Evolutionary conservation across 192 early-diverging fungal genomes (phyloP).

Genomic region (Bifiguratus adelaidae): DNA sequence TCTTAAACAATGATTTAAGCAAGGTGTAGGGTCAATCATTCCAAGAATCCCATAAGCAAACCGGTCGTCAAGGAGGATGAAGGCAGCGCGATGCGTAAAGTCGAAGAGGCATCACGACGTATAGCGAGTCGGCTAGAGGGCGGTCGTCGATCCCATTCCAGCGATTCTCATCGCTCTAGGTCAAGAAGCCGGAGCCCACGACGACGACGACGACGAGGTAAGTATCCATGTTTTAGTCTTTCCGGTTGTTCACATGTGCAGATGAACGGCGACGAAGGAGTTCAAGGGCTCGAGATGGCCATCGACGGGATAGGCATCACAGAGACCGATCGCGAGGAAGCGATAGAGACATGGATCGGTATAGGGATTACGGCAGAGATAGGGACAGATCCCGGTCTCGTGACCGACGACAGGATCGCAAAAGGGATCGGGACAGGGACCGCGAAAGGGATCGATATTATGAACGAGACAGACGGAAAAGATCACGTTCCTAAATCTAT

Average conservation of each 20-base stretch:
- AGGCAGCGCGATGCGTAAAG: conserved; percentile 29
- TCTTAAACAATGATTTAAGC: neutral
- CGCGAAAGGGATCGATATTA: neutral
- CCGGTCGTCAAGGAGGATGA: conserved; percentile 26
- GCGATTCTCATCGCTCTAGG: conserved; percentile 7
- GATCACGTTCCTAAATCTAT: neutral
- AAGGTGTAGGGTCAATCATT: conserved; percentile 47
- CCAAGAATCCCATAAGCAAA: conserved; percentile 72
- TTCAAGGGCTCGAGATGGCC: conserved; percentile 27
- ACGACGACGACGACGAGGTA: conserved; percentile 13
- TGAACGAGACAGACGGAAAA: neutral
- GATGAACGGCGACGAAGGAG: conserved; percentile 20
- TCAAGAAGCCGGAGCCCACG: conserved; percentile 18
- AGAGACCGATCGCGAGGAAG: conserved; percentile 13
- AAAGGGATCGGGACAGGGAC: conserved; percentile 1
- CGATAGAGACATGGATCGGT: conserved; percentile 10
- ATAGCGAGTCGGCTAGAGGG: conserved; percentile 22
- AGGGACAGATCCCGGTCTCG: neutral
- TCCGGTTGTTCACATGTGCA: conserved; percentile 16
- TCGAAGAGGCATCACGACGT: conserved; percentile 35
- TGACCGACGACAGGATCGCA: neutral
- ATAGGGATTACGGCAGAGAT: conserved; percentile 7
- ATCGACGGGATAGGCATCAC: conserved; percentile 20
- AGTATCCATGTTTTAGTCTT: neutral
- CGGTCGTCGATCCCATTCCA: conserved; percentile 6